Evolutionary conservation across 352 stramenopile genomes (phyloP), one percentile per base, ranked within the genome.

Genomic region (Pythium folliculosum): DNA sequence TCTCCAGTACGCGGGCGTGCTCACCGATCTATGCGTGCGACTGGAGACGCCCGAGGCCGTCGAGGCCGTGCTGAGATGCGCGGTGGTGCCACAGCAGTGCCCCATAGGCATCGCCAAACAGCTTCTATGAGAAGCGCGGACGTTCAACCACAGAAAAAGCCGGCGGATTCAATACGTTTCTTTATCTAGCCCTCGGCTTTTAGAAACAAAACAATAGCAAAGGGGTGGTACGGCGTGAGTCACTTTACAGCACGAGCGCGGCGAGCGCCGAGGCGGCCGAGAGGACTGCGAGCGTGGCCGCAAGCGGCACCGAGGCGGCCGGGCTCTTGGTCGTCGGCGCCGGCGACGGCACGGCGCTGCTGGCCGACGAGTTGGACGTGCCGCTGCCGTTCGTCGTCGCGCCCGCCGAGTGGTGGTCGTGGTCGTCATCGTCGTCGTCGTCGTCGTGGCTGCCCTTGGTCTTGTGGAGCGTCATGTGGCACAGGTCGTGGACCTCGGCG

Each of bases 301-400:
- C 35, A 21, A 23, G 25, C 84, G 32, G 94, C 62, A 0, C 85
- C 81, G 61, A 91, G 92, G 21, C 95, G 74, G n/a, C 86, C 64
- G 48, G 93, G 81, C 10, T 60, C 54, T 50, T 94, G 84, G 58
- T 94, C 84, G 56, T 32, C n/a, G 59, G 49, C 23, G 25, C 30
- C 12, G 61, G 43, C 50, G 61, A 56, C 22, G 60, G 51, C 38
- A 62, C 40, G 21, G 22, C n/a, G 10, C 35, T 35, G 49, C 16
- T 52, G 38, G 37, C 60, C 21, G 51, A 32, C 27, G 52, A 53
- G 23, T 50, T 57, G 27, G 32, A 30, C 25, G 49, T 58, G 44
- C 7, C 45, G 53, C n/a, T 43, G 21, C 23, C 25, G 22, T 40
- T 43, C 5, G 14, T 53, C 35, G 35, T 40, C 35, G 35, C 35